Base-by-base conservation (phyloP, 768 basidiomycete genomes). In the Lanmaoa pseudosensibilis region DNA sequence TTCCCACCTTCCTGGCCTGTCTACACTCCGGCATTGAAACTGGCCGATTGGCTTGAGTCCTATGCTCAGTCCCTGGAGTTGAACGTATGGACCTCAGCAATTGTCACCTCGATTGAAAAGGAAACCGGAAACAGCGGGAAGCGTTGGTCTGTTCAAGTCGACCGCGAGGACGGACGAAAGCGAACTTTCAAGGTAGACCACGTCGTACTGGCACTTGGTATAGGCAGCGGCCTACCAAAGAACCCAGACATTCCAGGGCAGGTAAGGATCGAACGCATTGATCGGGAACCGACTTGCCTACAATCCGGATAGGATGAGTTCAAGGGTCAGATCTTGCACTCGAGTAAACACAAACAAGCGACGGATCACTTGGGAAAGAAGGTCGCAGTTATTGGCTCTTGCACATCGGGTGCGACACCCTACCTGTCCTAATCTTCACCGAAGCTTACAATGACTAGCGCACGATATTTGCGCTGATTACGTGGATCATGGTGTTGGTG, bases 11-110 rank as follows among this genome's bases (percentile, higher is more conserved):
- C 78, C 18, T 86, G 84, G 84, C 84, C 83, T 1, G 78, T 82
- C 5, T 85, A 75, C 47, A 75, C 78, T 4, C 83, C 85, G 5
- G 83, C 84, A 15, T 21, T 61, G 44, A 63, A 85, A 79, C 69
- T 88, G 15, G 87, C 85, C 0, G 81, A 83, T 56, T 88, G 85
- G 84, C 76, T 89, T 3, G 87, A 88, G 69, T 75, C 69, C 54
- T 88, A 87, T 64, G 84, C 83, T 1, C 76, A 81, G 12, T 64
- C 75, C 2, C 68, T 88, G 54, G 87, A 87, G 57, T 72, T 88
- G 51, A 83, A 86, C 60, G 78, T 84, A 6, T 87, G 86, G 86
- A 82, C 79, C n/a, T 80, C 77, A 0, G 75, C 80, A 0, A 65
- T 59, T 2, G 77, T 67, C 19, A 9, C 54, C 11, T 61, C 65